phyloP scores from a whole-genome alignment of 768 basidiomycete species.

The Exidia glandulosa region DNA sequence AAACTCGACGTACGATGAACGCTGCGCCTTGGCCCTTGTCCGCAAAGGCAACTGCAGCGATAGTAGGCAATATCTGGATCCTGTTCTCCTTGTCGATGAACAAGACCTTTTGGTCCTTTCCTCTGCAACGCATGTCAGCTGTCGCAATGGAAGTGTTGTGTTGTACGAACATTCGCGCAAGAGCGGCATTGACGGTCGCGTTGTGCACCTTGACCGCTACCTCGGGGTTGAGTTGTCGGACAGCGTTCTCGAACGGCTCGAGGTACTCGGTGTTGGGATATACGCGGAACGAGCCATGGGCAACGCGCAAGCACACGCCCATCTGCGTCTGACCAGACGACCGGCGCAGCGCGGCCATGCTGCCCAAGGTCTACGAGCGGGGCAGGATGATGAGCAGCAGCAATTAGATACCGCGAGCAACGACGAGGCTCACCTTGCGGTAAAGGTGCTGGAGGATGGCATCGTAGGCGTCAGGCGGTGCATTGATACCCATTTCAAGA shows the following conservation, averaged over 20 bases:
- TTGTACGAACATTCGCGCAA: not conserved
- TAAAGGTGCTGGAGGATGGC: not conserved
- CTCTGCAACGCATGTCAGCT: not conserved
- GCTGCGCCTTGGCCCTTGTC: conserved; percentile 4
- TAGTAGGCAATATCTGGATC: conserved; percentile 3
- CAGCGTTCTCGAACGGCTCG: conserved; percentile 1
- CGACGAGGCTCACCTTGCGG: not conserved
- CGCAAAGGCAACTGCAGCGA: conserved; percentile 1
- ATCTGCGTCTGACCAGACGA: not conserved
- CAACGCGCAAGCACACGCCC: conserved; percentile 3
- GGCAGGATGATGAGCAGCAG: not conserved
- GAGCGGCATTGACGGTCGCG: conserved; percentile 1
- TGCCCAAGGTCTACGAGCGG: not conserved
- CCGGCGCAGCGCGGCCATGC: not conserved
- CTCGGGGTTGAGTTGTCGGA: conserved; percentile 3
- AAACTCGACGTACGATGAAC: conserved; percentile 1
- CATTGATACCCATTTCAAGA: not conserved
- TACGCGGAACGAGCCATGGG: not conserved
- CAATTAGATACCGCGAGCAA: not conserved
- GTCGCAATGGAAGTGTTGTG: not conserved
- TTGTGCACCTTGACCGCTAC: conserved; percentile 3
- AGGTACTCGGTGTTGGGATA: conserved; percentile 3
- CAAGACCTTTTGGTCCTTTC: not conserved
- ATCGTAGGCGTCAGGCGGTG: not conserved
- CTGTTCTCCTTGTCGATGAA: not conserved